Percentiles rank a stretch among this genome's conserved stretches.
These are phyloP conservation scores for Mycena polygramma DNA, from an alignment of 768 basidiomycete species.

Conservation along the genomic window DNA sequence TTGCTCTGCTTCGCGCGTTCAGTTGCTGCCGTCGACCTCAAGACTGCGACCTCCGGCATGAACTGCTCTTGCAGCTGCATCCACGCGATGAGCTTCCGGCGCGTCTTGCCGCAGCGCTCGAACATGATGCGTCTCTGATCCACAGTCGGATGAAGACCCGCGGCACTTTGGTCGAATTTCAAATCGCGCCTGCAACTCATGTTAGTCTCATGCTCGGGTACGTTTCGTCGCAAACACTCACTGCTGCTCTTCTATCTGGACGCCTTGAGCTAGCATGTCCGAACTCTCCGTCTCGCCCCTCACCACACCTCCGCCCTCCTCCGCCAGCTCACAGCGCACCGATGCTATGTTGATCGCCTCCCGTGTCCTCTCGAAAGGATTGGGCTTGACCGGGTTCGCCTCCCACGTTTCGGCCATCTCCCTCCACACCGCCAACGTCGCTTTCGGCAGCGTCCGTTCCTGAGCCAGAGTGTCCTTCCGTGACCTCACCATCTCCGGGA, in stretches of 20 bases:
- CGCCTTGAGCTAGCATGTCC: constrained; percentile 13
- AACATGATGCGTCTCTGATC: constrained; percentile 15
- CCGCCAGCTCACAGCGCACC: constrained; percentile 7
- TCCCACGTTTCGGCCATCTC: background rate
- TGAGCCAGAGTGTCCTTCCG: background rate
- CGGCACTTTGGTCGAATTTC: constrained; percentile 1
- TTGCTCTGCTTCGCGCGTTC: background rate
- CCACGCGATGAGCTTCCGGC: constrained; percentile 15
- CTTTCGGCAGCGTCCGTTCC: background rate
- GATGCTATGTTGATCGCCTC: background rate
- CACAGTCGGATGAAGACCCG: constrained; percentile 1
- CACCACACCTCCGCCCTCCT: background rate
- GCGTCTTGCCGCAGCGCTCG: constrained; percentile 14
- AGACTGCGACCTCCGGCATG: constrained; percentile 9
- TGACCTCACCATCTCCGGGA: background rate
- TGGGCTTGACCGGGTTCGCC: background rate
- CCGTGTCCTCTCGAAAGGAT: constrained; percentile 3
- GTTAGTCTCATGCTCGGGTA: background rate
- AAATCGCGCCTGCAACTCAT: background rate
- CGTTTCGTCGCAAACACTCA: background rate
- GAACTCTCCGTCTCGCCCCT: background rate
- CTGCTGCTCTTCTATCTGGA: constrained; percentile 8
- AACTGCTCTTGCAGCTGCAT: constrained; percentile 1
- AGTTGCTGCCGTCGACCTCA: background rate
- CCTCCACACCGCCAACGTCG: background rate